phyloP scores from a whole-genome alignment of 495 filamentous ascomycete species.

The Aspergillus panamensis region DNA sequence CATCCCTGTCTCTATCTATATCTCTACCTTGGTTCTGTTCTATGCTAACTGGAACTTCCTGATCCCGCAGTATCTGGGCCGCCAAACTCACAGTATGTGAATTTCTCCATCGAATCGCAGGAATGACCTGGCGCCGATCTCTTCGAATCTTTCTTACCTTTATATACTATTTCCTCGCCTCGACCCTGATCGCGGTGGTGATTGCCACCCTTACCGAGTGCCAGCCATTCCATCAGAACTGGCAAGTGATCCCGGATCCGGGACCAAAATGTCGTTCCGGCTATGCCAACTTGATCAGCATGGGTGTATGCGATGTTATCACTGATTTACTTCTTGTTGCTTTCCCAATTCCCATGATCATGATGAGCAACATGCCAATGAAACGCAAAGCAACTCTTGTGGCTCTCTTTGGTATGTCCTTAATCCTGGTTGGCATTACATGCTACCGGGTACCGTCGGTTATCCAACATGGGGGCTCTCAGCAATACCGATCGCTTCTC shows the following conservation, averaged over 20 bases:
- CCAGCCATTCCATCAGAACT: conserved; percentile 78
- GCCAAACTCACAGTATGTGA: conserved; percentile 87
- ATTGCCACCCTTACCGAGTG: conserved; percentile 83
- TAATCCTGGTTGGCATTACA: conserved; percentile 70
- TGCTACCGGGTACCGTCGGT: conserved; percentile 73
- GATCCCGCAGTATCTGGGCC: conserved; percentile 70
- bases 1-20: neutral
- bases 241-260: conserved; percentile 88
- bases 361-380: conserved; percentile 64
- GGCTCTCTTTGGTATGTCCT: conserved; percentile 75
- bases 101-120: conserved; percentile 77
- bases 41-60: conserved; percentile 4
- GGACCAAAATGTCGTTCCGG: conserved; percentile 79
- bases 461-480: conserved; percentile 56
- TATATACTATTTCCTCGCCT: conserved; percentile 68
- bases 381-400: conserved; percentile 65
- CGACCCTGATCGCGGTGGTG: conserved; percentile 74
- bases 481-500: conserved; percentile 71
- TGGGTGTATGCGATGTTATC: conserved; percentile 80
- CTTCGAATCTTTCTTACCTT: conserved; percentile 63
- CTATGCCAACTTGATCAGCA: conserved; percentile 79
- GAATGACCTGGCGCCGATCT: conserved; percentile 63
- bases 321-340: conserved; percentile 83
- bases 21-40: neutral
- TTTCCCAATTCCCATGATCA: conserved; percentile 84